Conservation (phyloP, 495 filamentous ascomycete genomes). For the Parmelia sp. region DNA sequence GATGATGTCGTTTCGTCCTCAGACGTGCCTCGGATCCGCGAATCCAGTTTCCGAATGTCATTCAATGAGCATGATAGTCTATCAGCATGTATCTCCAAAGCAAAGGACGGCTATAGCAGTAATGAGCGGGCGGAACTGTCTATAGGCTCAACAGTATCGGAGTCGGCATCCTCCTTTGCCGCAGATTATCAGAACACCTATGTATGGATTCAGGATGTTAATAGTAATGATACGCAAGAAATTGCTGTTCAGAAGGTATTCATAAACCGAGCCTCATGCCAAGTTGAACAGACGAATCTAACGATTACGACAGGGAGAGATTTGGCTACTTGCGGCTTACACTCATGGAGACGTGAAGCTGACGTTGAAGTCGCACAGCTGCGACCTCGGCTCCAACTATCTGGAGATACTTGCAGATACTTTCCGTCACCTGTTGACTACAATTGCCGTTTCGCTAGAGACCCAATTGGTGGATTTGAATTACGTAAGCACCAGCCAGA, state of each 20-base stretch:
- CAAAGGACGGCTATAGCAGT: background rate
- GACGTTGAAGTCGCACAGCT: constrained; percentile 3
- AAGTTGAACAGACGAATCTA: background rate
- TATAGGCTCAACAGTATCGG: background rate
- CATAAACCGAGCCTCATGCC: background rate
- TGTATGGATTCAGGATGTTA: background rate
- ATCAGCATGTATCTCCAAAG: background rate
- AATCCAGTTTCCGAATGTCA: background rate
- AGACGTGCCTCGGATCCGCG: background rate
- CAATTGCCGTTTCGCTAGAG: constrained; percentile 4
- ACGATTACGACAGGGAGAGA: constrained; percentile 5
- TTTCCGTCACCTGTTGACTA: constrained; percentile 2
- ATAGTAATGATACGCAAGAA: background rate
- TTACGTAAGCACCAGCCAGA: constrained; percentile 16
- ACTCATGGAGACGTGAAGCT: background rate
- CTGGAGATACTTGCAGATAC: constrained; percentile 18
- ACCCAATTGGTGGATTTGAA: constrained; percentile 9
- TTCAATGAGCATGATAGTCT: background rate
- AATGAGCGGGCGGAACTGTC: background rate
- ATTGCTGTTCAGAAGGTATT: background rate
- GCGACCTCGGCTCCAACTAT: constrained; percentile 14
- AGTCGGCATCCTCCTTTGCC: background rate
- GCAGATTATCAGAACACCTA: background rate
- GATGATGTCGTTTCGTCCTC: background rate
- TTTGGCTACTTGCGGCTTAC: constrained; percentile 6